Conservation (phyloP, 306 rosid species). For the Parietaria judaica region DNA sequence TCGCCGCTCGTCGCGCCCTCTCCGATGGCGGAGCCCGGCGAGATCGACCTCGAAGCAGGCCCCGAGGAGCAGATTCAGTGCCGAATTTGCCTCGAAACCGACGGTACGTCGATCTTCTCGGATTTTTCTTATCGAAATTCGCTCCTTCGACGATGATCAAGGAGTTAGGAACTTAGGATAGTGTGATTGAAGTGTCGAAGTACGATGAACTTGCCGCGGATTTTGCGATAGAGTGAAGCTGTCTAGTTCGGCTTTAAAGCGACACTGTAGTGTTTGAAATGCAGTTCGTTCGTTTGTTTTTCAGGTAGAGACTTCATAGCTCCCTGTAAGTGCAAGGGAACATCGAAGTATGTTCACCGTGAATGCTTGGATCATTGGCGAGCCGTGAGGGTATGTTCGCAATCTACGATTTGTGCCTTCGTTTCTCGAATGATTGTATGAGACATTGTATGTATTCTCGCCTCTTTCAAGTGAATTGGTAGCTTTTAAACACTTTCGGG, state of each 20-base stretch:
- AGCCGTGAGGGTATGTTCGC: slow-evolving; percentile 60
- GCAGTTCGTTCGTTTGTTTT: background rate
- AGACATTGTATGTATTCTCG: background rate
- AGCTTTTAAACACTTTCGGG: background rate
- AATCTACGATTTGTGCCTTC: slow-evolving; percentile 6
- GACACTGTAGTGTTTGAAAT: background rate
- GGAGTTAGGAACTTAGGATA: background rate
- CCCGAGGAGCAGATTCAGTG: slow-evolving; percentile 94
- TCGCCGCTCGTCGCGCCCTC: slow-evolving; percentile 71
- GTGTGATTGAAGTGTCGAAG: background rate
- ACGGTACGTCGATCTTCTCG: slow-evolving; percentile 39
- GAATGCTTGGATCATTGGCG: slow-evolving; percentile 99
- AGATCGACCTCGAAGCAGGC: slow-evolving; percentile 98
- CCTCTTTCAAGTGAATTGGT: background rate
- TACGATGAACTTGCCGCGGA: too few relatives aligned
- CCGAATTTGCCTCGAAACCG: slow-evolving; percentile 96
- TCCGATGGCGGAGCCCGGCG: slow-evolving; percentile 43
- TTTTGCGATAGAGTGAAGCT: too few relatives aligned
- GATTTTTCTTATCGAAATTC: slow-evolving; percentile 14
- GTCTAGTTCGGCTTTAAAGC: too few relatives aligned
- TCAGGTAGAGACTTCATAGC: slow-evolving; percentile 98
- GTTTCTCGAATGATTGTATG: background rate
- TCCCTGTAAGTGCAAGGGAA: slow-evolving; percentile 95
- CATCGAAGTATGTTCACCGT: slow-evolving; percentile 91
- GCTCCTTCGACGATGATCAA: background rate